Percentiles rank a stretch among this genome's conserved stretches.
Conservation (phyloP, 2,329 filamentous ascomycete species). For the Trichoderma cornu-damae region DNA sequence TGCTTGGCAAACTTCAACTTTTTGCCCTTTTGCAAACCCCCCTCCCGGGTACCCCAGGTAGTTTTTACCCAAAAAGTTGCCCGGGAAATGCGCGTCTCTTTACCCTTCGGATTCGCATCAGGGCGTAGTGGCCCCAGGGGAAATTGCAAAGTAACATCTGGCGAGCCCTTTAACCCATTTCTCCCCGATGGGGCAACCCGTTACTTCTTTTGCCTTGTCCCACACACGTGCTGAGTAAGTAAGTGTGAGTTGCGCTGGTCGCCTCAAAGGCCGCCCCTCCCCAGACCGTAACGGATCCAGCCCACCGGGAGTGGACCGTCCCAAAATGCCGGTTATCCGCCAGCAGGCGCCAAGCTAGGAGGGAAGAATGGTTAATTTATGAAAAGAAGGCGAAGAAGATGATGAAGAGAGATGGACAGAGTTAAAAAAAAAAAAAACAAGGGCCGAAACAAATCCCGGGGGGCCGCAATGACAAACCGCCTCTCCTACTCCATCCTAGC, state of each 20-base stretch:
- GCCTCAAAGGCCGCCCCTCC: constrained; percentile 9
- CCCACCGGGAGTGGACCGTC: constrained; percentile 12
- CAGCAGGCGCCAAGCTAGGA: not conserved
- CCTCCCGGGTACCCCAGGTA: too few relatives aligned
- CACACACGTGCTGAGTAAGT: too few relatives aligned
- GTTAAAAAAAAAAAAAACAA: not conserved
- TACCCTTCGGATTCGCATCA: too few relatives aligned
- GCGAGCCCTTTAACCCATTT: not conserved
- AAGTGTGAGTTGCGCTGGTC: too few relatives aligned
- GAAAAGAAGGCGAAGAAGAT: not conserved
- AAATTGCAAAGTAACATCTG: constrained; percentile 3
- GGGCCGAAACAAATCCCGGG: not conserved
- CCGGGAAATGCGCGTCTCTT: too few relatives aligned
- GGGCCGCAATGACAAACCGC: not conserved
- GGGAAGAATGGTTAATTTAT: not conserved
- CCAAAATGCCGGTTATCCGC: constrained; percentile 18
- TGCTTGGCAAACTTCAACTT: too few relatives aligned
- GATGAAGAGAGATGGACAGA: too few relatives aligned
- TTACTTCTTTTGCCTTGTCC: not conserved
- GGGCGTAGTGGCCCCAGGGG: too few relatives aligned
- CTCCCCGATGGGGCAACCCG: not conserved
- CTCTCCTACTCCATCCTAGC: not conserved
- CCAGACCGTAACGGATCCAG: constrained; percentile 14
- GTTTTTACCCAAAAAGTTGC: too few relatives aligned
- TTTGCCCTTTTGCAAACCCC: too few relatives aligned